These are phyloP conservation scores for Incumbomyces delicatus DNA, from an alignment of 2,329 filamentous ascomycete genomes.

Conservation along the genomic window DNA sequence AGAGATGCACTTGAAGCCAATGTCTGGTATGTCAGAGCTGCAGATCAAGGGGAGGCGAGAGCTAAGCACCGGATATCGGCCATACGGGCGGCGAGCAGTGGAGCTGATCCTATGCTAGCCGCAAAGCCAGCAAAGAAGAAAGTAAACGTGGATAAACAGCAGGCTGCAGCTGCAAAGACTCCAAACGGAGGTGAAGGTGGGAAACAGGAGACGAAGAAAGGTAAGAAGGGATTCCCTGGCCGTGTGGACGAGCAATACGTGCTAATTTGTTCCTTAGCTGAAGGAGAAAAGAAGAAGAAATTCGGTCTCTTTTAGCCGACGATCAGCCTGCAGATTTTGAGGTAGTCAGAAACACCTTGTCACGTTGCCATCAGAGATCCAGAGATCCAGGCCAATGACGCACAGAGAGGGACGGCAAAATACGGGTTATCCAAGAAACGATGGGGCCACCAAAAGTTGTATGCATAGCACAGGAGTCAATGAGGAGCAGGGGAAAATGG, in stretches of 20 bases:
- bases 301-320: constrained; percentile 21
- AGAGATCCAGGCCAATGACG: too few relatives aligned
- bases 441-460: too few relatives aligned
- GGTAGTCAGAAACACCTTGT: too few relatives aligned
- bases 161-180: constrained; percentile 4
- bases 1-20: constrained; percentile 94
- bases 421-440: too few relatives aligned
- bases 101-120: constrained; percentile 29
- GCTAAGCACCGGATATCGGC: constrained; percentile 78
- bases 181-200: constrained; percentile 11
- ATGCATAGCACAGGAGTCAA: too few relatives aligned
- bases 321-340: too few relatives aligned
- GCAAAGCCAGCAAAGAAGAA: constrained; percentile 13
- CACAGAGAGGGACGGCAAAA: too few relatives aligned
- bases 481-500: too few relatives aligned
- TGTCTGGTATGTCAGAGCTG: constrained; percentile 94
- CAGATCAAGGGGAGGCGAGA: constrained; percentile 80
- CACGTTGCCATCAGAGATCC: too few relatives aligned
- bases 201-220: constrained; percentile 15
- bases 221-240: neutral
- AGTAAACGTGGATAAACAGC: neutral
- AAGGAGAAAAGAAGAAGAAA: constrained; percentile 22
- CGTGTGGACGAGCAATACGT: constrained; percentile 1
- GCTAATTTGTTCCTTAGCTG: constrained; percentile 8
- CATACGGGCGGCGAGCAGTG: constrained; percentile 71